phyloP scores from a whole-genome alignment of 768 basidiomycete genomes.

The Suillus variegatus region DNA sequence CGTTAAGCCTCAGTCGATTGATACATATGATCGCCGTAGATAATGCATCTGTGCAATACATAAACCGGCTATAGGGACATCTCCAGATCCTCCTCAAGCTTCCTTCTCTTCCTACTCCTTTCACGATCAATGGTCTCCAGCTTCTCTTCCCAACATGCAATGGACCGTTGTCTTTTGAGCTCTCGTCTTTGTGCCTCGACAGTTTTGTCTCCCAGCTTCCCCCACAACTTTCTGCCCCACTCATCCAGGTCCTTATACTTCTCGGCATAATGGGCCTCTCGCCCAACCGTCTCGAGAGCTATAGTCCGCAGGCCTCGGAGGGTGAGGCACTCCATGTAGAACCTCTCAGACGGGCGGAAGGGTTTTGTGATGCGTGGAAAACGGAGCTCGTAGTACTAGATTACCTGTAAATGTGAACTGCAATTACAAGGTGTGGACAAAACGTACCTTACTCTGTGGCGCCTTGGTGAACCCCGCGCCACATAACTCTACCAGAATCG shows the following conservation, averaged over 20 bases:
- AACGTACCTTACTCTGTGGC: constrained; percentile 49
- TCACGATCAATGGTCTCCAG: constrained; percentile 31
- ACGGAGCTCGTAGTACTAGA: constrained; percentile 79
- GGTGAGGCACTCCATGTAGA: constrained; percentile 58
- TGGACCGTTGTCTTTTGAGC: constrained; percentile 40
- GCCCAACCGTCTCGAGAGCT: constrained; percentile 56
- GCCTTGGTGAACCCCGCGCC: constrained; percentile 85
- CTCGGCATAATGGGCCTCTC: constrained; percentile 38
- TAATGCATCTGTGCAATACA: neutral
- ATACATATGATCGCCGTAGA: neutral
- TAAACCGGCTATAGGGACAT: constrained; percentile 22
- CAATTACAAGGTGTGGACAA: neutral
- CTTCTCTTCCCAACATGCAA: constrained; percentile 45
- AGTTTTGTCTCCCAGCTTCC: constrained; percentile 40
- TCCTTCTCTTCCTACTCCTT: constrained; percentile 23
- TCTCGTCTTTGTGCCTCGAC: constrained; percentile 21
- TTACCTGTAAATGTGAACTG: constrained; percentile 2
- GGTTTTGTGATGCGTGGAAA: constrained; percentile 81
- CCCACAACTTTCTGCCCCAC: constrained; percentile 41
- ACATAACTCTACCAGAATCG: constrained; percentile 70
- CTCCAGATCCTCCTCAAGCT: constrained; percentile 20
- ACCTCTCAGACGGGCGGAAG: constrained; percentile 58
- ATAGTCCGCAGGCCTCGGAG: constrained; percentile 53
- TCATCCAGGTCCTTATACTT: constrained; percentile 53
- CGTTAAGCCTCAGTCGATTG: neutral